Evolutionary conservation across 2,329 filamentous ascomycete genomes (phyloP).

Genomic region (Venturia nashicola): DNA sequence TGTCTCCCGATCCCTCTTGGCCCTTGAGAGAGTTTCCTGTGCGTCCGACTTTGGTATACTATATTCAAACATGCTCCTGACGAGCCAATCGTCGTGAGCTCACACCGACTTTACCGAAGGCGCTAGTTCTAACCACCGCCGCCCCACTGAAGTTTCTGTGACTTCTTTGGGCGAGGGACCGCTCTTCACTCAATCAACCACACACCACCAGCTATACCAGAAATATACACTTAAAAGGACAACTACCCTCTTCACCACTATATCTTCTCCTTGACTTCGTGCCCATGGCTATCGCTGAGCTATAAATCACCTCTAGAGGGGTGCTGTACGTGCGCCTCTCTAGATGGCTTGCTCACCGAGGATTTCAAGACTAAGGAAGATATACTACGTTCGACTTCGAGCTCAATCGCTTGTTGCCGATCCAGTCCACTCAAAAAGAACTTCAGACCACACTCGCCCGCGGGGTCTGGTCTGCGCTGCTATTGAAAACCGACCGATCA

Average conservation of each 20-base stretch:
- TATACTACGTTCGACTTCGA: constrained; percentile 15
- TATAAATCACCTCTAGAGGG: constrained; percentile 81
- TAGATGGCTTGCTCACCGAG: constrained; percentile 80
- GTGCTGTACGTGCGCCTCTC: constrained; percentile 47
- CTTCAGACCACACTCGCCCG: not conserved
- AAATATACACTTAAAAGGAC: not conserved
- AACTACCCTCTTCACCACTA: constrained; percentile 14
- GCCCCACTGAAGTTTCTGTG: not conserved
- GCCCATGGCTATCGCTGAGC: constrained; percentile 41
- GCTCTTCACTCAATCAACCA: not conserved
- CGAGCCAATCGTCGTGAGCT: not conserved
- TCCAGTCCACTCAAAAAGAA: not conserved
- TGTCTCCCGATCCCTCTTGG: no score
- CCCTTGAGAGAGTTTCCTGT: no score
- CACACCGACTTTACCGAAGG: not conserved
- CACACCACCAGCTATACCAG: not conserved
- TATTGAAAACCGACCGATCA: not conserved
- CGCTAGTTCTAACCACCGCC: not conserved
- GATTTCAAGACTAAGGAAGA: constrained; percentile 43
- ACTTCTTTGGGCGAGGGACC: not conserved
- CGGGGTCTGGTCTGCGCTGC: not conserved
- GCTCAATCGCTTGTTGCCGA: constrained; percentile 6
- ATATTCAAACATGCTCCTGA: no score
- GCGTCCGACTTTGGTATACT: no score
- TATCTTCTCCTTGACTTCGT: constrained; percentile 33